Evolutionary conservation across 176 grass and related monocot genomes (phyloP), one percentile per base, ranked within the genome.

Genomic region (Raddia guianensis): DNA sequence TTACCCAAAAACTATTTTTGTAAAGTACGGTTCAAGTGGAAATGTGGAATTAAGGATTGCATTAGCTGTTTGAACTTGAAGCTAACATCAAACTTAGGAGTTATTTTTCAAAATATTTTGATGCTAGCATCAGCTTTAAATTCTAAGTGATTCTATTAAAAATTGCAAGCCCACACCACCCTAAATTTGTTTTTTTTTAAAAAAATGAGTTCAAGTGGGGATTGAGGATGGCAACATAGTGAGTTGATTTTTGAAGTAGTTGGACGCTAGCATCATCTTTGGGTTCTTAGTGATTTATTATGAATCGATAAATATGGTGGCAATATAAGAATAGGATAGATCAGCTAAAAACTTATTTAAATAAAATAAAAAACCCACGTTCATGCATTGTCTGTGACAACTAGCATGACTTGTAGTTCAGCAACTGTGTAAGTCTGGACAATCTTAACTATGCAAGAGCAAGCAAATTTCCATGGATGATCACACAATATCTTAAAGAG

Each of bases 401-500:
- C 47, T 65, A 49, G 61, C 43, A 77, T 65, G 9, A 66, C 9
- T 79, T 66, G 2, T 53, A 47, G 32, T 51, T 71, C 21, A 33
- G 21, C 47, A 51, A 27, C 47, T 33, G 12, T 49, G 42, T 77
- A 21, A 77, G 13, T 65, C 49, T 66, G 16, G 18, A 49, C 11
- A 8, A 49, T 57, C 16, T 18, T 54, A 4, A 37, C 50, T 63
- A 78, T 19, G 13, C 72, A 55, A 13, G 58, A 47, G 59, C 40
- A 65, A 82, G 5, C 20, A 47, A 63, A 70, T 71, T 72, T 54
- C 4, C 27, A 43, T 70, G 63, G 7, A 48, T 77, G 40, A 77
- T 72, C 66, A 72, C 64, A 20, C 50, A 56, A 37, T 20, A 60
- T 15, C 60, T 20, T 80, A 57, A 27, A 27, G 8, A 21, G 48